Percentiles rank a stretch among this genome's conserved stretches.
These are phyloP conservation scores for Bonia amplexicaulis DNA, from an alignment of 176 grass and related monocot species.

Conservation along the genomic window DNA sequence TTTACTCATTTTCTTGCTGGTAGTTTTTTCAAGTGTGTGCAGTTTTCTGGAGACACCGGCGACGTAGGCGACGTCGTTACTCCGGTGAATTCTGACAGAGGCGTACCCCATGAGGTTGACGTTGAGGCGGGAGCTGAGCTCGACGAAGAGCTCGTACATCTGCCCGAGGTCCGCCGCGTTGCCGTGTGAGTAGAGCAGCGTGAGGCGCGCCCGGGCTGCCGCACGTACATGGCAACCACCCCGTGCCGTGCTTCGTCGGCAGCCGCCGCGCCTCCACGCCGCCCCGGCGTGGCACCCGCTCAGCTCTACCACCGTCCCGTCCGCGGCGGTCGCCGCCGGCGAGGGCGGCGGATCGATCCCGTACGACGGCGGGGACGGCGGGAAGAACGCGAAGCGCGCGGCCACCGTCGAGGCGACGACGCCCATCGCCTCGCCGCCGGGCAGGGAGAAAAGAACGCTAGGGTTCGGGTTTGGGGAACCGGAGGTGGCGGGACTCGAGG, in stretches of 20 bases:
- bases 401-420: slow-evolving; percentile 76
- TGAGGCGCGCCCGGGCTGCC: slow-evolving; percentile 68
- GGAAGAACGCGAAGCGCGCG: slow-evolving; percentile 84
- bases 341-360: slow-evolving; percentile 45
- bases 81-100: too few relatives aligned
- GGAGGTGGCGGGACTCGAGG: neutral
- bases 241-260: slow-evolving; percentile 61
- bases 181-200: slow-evolving; percentile 94
- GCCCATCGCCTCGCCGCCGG: slow-evolving; percentile 42
- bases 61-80: too few relatives aligned
- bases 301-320: slow-evolving; percentile 51
- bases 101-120: slow-evolving; percentile 87
- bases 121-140: slow-evolving; percentile 84
- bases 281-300: slow-evolving; percentile 49
- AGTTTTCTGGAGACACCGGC: too few relatives aligned
- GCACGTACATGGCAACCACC: slow-evolving; percentile 85
- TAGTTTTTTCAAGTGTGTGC: too few relatives aligned
- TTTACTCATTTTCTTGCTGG: too few relatives aligned
- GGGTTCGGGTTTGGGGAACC: neutral
- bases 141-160: slow-evolving; percentile 93
- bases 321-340: slow-evolving; percentile 7
- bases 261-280: slow-evolving; percentile 73
- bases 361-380: slow-evolving; percentile 77
- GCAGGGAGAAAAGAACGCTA: neutral
- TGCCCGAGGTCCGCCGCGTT: slow-evolving; percentile 92